phyloP scores from a whole-genome alignment of 2,329 filamentous ascomycete species.

The Stagonosporopsis chrysanthemi region DNA sequence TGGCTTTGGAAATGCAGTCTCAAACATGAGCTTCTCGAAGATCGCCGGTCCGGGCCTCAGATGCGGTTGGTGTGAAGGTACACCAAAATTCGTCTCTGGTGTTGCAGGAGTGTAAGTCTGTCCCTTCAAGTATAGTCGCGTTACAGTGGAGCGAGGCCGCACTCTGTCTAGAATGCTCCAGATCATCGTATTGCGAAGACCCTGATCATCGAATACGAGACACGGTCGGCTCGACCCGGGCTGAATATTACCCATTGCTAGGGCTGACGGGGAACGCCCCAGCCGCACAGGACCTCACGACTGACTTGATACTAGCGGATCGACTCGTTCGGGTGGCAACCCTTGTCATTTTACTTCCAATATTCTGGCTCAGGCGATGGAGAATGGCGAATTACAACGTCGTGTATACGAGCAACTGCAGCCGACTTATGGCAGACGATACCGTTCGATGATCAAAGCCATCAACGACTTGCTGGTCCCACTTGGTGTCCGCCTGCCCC shows the following conservation, averaged over 20 bases:
- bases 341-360: constrained; percentile 67
- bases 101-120: constrained; percentile 65
- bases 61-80: constrained; percentile 87
- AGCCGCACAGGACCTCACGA: constrained; percentile 12
- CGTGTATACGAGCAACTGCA: constrained; percentile 63
- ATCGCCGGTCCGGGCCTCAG: constrained; percentile 80
- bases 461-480: constrained; percentile 68
- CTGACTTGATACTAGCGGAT: constrained; percentile 56
- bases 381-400: constrained; percentile 59
- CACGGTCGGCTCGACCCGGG: constrained; percentile 3
- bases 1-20: constrained; percentile 80
- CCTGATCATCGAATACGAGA: constrained; percentile 5
- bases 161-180: neutral
- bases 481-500: constrained; percentile 63
- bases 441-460: constrained; percentile 63
- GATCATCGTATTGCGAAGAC: constrained; percentile 3
- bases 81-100: constrained; percentile 65
- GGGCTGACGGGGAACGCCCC: constrained; percentile 15
- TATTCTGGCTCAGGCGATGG: constrained; percentile 63
- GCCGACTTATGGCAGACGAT: constrained; percentile 63
- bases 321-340: constrained; percentile 65
- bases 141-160: neutral
- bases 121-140: neutral
- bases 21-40: constrained; percentile 92
- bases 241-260: neutral